Percentiles rank a stretch among this genome's conserved stretches.
Evolutionary conservation across 352 stramenopile genomes (phyloP).

Genomic region (Phytophthora tentaculata): DNA sequence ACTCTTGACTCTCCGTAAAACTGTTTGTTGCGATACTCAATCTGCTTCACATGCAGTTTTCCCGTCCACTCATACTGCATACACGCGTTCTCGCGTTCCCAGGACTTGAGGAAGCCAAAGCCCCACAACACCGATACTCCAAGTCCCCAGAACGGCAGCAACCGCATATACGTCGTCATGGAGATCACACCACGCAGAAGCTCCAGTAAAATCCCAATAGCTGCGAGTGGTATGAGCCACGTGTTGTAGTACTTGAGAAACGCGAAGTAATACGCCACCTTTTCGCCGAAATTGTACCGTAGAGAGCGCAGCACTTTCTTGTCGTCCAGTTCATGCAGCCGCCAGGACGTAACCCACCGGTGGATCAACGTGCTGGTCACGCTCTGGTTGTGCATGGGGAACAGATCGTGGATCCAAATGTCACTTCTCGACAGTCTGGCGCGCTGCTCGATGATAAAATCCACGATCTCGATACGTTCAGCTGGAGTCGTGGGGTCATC

Average conservation of each 20-base stretch:
- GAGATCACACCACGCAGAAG: slow-evolving; percentile 57
- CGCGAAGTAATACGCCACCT: slow-evolving; percentile 89
- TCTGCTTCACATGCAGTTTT: slow-evolving; percentile 83
- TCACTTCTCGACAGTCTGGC: slow-evolving; percentile 63
- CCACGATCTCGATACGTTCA: slow-evolving; percentile 86
- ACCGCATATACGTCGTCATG: slow-evolving; percentile 77
- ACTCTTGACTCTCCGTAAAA: slow-evolving; percentile 73
- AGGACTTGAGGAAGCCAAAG: slow-evolving; percentile 86
- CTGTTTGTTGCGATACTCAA: slow-evolving; percentile 85
- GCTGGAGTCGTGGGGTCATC: slow-evolving; percentile 71
- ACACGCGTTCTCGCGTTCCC: slow-evolving; percentile 77
- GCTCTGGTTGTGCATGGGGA: slow-evolving; percentile 82
- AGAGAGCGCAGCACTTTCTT: slow-evolving; percentile 71
- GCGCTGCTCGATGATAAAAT: slow-evolving; percentile 84
- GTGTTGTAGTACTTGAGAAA: slow-evolving; percentile 89
- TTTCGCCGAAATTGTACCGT: slow-evolving; percentile 86
- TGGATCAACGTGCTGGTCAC: slow-evolving; percentile 72
- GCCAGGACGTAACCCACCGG: slow-evolving; percentile 71
- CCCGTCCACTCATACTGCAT: slow-evolving; percentile 87
- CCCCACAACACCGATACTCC: slow-evolving; percentile 83
- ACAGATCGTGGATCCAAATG: slow-evolving; percentile 83
- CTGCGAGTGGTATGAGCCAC: slow-evolving; percentile 75
- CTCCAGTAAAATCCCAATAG: slow-evolving; percentile 65
- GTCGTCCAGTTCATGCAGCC: slow-evolving; percentile 58
- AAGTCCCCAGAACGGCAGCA: slow-evolving; percentile 85